Conservation (phyloP, 441 rosid genomes). For the Adansonia grandidieri region DNA sequence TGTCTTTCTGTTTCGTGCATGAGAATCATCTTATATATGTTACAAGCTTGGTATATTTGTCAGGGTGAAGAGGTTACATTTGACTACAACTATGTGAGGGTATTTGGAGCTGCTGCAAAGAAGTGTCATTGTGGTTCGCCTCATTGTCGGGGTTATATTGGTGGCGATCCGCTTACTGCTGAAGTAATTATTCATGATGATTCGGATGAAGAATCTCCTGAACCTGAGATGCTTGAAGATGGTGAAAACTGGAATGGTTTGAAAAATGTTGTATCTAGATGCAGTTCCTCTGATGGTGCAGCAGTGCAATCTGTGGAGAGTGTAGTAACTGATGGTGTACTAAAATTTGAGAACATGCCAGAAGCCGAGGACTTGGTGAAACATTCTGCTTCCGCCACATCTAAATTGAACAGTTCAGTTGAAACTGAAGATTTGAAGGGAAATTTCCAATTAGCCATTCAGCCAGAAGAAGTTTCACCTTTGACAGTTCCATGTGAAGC, state of each 20-base stretch:
- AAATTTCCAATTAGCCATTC: conserved; percentile 39
- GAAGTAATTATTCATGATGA: conserved; percentile 90
- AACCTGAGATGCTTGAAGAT: conserved; percentile 77
- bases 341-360: conserved; percentile 34
- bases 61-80: conserved; percentile 97
- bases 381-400: conserved; percentile 39
- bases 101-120: conserved; percentile 98
- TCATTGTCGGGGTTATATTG: conserved; percentile 94
- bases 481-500: conserved; percentile 39
- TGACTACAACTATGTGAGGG: conserved; percentile 98
- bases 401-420: conserved; percentile 37
- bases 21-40: conserved; percentile 18
- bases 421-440: conserved; percentile 42
- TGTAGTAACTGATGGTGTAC: conserved; percentile 33
- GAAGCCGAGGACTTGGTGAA: conserved; percentile 40
- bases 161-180: conserved; percentile 85
- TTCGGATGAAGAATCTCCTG: conserved; percentile 98
- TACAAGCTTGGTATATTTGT: conserved; percentile 28
- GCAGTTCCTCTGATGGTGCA: conserved; percentile 38
- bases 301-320: conserved; percentile 41
- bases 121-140: conserved; percentile 90
- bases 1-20: conserved; percentile 7
- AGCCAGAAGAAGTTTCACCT: conserved; percentile 34
- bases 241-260: conserved; percentile 41
- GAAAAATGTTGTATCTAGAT: conserved; percentile 32